Evolutionary conservation across 2,329 filamentous ascomycete genomes (phyloP), one percentile per base, ranked within the genome.

Genomic region (Neofusicoccum parvum): DNA sequence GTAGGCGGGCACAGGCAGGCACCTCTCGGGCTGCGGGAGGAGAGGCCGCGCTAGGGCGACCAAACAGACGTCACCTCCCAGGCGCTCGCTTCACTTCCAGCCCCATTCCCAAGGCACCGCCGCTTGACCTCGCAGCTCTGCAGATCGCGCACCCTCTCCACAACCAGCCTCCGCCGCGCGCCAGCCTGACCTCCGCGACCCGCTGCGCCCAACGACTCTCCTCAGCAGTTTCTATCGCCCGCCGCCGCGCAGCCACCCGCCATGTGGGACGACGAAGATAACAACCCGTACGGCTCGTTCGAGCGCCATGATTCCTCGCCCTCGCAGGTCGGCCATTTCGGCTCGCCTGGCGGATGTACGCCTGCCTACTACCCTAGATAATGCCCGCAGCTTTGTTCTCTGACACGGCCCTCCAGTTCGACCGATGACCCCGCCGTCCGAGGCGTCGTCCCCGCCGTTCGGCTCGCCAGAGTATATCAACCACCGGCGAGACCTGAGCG

Each of bases 191-290:
- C 59, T n/a, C 34, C 46, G 34, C 59, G 17, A 50, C 36, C 43
- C 17, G 7, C 15, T 45, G 56, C 62, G 39, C 51, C 39, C 17
- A 39, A 46, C 14, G 6, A 23, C 34, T 37, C 62, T 53, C 32
- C n/a, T 32, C 41, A 48, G 23, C 49, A 11, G 12, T 58, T 34
- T 15, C 51, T 41, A 17, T 15, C 45, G 53, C 43, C 43, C 43
- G 32, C 10, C 23, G 34, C 34, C 45, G 34, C 59, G 59, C 51
- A 34, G 14, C 43, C 27, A 39, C 59, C 51, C 63, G 51, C 46
- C 71, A 98, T 98, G 94, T 98, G 94, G 94, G 96, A 97, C 85
- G 94, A 98, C 83, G 94, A 98, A 81, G 92, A 98, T 76, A 98
- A 98, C 81, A 98, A 98, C 78, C 94, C 94, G 5, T 97, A 98